These are phyloP conservation scores for Phytophthora pseudosyringae DNA, from an alignment of 352 stramenopile genomes.

Conservation along the genomic window DNA sequence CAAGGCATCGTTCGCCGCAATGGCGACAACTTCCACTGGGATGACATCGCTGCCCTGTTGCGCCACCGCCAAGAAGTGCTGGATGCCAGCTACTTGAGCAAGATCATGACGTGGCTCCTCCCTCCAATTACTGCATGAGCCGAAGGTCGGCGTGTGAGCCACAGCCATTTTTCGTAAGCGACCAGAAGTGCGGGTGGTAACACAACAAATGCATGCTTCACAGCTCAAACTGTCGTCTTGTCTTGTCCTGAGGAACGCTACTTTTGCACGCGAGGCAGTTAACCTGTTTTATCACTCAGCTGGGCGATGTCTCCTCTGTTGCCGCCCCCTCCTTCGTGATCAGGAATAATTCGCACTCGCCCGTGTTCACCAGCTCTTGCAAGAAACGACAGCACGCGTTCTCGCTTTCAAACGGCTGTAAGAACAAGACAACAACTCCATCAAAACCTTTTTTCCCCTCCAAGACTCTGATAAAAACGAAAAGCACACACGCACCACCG, in stretches of 20 bases:
- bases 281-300: slow-evolving; percentile 2
- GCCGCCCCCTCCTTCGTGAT: slow-evolving; percentile 32
- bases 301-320: neutral
- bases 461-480: neutral
- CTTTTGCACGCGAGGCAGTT: neutral
- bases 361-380: slow-evolving; percentile 69
- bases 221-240: neutral
- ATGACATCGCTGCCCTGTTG: slow-evolving; percentile 1
- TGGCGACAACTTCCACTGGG: slow-evolving; percentile 54
- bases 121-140: slow-evolving; percentile 12
- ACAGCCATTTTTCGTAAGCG: neutral
- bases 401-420: slow-evolving; percentile 56
- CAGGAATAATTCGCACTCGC: slow-evolving; percentile 76
- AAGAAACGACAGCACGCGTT: slow-evolving; percentile 59
- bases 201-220: neutral
- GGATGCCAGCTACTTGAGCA: slow-evolving; percentile 24
- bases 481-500: slow-evolving; percentile 40
- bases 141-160: neutral
- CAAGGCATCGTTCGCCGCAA: slow-evolving; percentile 42
- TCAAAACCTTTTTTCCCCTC: neutral
- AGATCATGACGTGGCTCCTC: slow-evolving; percentile 39
- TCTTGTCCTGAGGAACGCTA: neutral
- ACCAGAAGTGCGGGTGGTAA: neutral
- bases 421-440: slow-evolving; percentile 3
- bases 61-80: slow-evolving; percentile 1